Percentiles rank a stretch among this genome's conserved stretches.
phyloP scores from a whole-genome alignment of 2,329 filamentous ascomycete genomes.

The Emmonsiellopsis sp. region DNA sequence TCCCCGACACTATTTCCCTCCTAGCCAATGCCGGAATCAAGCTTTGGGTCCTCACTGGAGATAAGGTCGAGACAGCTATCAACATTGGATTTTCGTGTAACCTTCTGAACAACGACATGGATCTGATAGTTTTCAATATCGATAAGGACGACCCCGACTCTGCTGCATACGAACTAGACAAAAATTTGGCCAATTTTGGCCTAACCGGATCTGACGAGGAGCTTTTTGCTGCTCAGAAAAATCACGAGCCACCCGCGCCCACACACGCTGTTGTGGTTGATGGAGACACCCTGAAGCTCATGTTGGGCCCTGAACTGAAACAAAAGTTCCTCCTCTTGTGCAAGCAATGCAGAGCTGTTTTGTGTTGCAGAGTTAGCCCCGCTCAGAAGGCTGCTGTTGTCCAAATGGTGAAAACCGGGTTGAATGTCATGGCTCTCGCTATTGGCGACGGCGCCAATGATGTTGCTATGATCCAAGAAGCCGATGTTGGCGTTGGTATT shows the following conservation, averaged over 20 bases:
- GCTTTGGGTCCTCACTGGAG: slow-evolving; percentile 94
- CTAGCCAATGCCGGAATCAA: slow-evolving; percentile 93
- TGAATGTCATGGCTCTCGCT: slow-evolving; percentile 92
- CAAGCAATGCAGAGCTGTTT: slow-evolving; percentile 92
- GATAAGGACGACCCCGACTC: slow-evolving; percentile 60
- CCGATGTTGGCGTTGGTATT: slow-evolving; percentile 92
- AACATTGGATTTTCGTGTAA: slow-evolving; percentile 99
- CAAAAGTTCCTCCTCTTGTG: slow-evolving; percentile 92
- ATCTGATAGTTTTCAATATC: slow-evolving; percentile 81
- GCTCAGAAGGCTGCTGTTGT: slow-evolving; percentile 97
- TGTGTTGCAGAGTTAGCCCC: slow-evolving; percentile 95
- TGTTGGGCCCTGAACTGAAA: slow-evolving; percentile 70
- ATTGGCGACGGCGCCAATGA: slow-evolving; percentile 93
- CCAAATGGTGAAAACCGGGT: slow-evolving; percentile 83
- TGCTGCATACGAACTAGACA: slow-evolving; percentile 64
- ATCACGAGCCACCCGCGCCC: slow-evolving; percentile 74
- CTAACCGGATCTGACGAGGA: slow-evolving; percentile 82
- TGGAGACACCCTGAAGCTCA: slow-evolving; percentile 83
- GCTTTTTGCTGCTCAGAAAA: slow-evolving; percentile 65
- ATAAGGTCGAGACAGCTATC: slow-evolving; percentile 98
- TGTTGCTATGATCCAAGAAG: slow-evolving; percentile 96
- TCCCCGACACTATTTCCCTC: slow-evolving; percentile 88
- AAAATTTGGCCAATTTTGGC: slow-evolving; percentile 61
- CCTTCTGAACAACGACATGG: slow-evolving; percentile 94
- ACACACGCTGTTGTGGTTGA: slow-evolving; percentile 94